Conservation (phyloP, 2,329 filamentous ascomycete species). For the Xylariomycetidae sp. region DNA sequence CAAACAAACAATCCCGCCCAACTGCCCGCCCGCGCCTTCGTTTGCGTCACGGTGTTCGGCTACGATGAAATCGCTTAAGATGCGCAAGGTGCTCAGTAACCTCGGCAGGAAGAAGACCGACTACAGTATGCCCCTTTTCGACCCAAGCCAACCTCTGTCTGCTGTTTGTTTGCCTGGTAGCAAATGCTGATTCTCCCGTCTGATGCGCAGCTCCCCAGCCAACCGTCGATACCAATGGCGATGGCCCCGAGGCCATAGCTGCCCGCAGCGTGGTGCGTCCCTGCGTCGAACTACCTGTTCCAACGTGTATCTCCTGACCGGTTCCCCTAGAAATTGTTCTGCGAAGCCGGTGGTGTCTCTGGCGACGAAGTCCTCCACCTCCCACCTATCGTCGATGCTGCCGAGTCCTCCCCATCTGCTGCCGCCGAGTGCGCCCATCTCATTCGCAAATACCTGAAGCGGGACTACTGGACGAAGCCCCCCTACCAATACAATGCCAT, state of each 20-base stretch:
- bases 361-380: conserved; percentile 89
- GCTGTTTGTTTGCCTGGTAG: conserved; percentile 7
- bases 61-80: conserved; percentile 44
- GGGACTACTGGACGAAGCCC: conserved; percentile 58
- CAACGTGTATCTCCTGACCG: conserved; percentile 9
- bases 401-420: conserved; percentile 84
- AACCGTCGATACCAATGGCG: conserved; percentile 31
- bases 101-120: conserved; percentile 43
- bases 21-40: no score
- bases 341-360: conserved; percentile 63
- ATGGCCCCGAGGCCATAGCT: conserved; percentile 63
- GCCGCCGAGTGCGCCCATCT: conserved; percentile 73
- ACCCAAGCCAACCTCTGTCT: conserved; percentile 5
- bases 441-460: conserved; percentile 76
- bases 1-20: no score
- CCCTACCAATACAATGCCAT: conserved; percentile 91
- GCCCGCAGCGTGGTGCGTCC: conserved; percentile 58
- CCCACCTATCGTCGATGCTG: conserved; percentile 87
- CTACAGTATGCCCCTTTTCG: no score
- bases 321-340: conserved; percentile 63
- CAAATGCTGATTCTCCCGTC: conserved; percentile 1
- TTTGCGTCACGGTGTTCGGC: no score
- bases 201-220: conserved; percentile 13
- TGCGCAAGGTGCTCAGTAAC: conserved; percentile 51
- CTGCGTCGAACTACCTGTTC: conserved; percentile 6